phyloP scores from a whole-genome alignment of 2,329 filamentous ascomycete genomes.

The Alternaria postmessia region DNA sequence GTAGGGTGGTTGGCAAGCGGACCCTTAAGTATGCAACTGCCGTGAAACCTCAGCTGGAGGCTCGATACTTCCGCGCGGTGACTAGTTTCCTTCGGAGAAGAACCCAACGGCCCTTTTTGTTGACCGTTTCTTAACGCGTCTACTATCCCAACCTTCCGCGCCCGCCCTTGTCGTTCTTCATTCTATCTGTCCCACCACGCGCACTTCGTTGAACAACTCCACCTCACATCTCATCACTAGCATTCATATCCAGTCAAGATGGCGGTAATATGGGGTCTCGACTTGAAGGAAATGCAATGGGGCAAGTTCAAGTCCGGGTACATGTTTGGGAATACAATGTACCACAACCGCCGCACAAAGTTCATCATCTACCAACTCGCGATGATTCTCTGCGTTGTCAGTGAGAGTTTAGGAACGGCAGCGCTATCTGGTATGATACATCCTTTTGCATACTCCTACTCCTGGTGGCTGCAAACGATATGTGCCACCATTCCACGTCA shows the following conservation, averaged over 20 bases:
- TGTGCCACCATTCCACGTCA: not conserved
- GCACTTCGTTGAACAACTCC: not conserved
- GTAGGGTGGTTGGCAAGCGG: not conserved
- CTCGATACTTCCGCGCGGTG: not conserved
- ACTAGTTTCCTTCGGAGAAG: not conserved
- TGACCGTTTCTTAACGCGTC: not conserved
- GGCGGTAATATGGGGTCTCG: slow-evolving; percentile 65
- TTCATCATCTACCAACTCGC: slow-evolving; percentile 68
- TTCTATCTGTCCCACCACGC: not conserved
- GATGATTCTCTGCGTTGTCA: slow-evolving; percentile 66
- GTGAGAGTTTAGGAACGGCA: slow-evolving; percentile 65
- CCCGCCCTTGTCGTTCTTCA: not conserved
- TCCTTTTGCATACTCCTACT: not conserved
- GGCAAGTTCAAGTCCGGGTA: slow-evolving; percentile 64
- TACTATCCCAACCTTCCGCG: not conserved
- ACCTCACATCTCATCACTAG: not conserved
- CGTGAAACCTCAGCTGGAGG: not conserved
- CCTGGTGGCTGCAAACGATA: not conserved
- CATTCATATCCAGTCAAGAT: slow-evolving; percentile 23
- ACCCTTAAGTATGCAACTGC: slow-evolving; percentile 4
- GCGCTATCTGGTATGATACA: slow-evolving; percentile 59
- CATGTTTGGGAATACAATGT: slow-evolving; percentile 63
- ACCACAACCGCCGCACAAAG: slow-evolving; percentile 64
- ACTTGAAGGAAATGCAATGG: slow-evolving; percentile 66
- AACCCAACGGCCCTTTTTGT: not conserved